These are phyloP conservation scores for Verticillium klebahnii DNA, from an alignment of 2,329 filamentous ascomycete species.

Conservation along the genomic window DNA sequence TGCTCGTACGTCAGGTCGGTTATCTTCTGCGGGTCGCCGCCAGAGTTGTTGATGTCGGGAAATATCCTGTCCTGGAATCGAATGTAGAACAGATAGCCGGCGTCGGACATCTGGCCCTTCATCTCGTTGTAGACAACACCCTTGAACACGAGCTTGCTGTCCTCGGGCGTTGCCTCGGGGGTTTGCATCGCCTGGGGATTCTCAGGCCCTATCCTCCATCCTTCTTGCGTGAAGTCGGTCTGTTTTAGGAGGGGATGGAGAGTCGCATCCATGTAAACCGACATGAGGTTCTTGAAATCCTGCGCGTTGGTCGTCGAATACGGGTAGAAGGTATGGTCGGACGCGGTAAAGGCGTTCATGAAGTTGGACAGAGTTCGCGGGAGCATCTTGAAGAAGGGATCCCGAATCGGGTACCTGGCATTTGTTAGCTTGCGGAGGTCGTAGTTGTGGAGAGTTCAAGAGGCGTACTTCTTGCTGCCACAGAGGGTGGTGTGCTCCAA, in stretches of 20 bases:
- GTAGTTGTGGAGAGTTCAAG: slow-evolving; percentile 19
- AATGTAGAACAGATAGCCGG: slow-evolving; percentile 93
- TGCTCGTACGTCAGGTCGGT: slow-evolving; percentile 92
- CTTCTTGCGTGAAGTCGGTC: slow-evolving; percentile 92
- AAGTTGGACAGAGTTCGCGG: slow-evolving; percentile 98
- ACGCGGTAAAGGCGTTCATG: slow-evolving; percentile 98
- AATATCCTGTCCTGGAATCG: slow-evolving; percentile 93
- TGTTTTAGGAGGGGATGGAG: slow-evolving; percentile 84
- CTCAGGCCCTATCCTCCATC: slow-evolving; percentile 92
- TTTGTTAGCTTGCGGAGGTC: neutral
- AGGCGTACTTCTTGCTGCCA: slow-evolving; percentile 78
- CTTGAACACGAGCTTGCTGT: slow-evolving; percentile 82
- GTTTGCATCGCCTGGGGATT: slow-evolving; percentile 60
- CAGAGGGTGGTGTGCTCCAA: slow-evolving; percentile 96
- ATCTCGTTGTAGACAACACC: slow-evolving; percentile 99
- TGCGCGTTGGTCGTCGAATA: slow-evolving; percentile 95
- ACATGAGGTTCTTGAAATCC: slow-evolving; percentile 94
- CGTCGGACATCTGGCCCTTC: slow-evolving; percentile 99
- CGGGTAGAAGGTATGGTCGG: slow-evolving; percentile 95
- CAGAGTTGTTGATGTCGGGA: slow-evolving; percentile 92
- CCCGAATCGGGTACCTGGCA: slow-evolving; percentile 83
- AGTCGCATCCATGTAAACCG: slow-evolving; percentile 93
- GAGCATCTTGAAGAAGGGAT: slow-evolving; percentile 99
- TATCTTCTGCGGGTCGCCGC: slow-evolving; percentile 93
- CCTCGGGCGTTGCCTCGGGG: slow-evolving; percentile 42